Evolutionary conservation across 2,329 filamentous ascomycete genomes (phyloP), one percentile per base, ranked within the genome.

Genomic region (Beauveria pseudobassiana): DNA sequence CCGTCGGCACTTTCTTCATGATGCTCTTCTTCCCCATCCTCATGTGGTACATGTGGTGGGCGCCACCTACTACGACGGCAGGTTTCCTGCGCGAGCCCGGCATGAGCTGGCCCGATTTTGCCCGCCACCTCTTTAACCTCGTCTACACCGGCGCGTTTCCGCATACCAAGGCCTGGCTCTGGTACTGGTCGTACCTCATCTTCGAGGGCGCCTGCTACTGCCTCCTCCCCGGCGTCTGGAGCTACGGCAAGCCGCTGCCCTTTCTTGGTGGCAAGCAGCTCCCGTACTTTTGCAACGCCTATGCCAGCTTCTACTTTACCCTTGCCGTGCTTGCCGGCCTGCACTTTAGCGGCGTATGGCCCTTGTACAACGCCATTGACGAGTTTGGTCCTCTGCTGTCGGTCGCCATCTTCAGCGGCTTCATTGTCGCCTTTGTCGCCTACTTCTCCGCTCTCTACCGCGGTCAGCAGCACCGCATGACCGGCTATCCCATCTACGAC

Each of bases 11-110:
- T 48, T 76, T 83, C 18, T 79, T 84, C 67, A 92, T 97, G 85
- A 98, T 98, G 91, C 82, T 92, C 65, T 86, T 89, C 51, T 99
- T 98, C 76, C 95, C 95, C n/a, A 65, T 87, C 43, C 83, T 99
- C 69, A 98, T 98, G 93, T 97, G 91, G 83, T 98, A 97, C 78
- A 96, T 99, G 93, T 98, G 93, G 87, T 96, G 74, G 95, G 95
- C 56, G 90, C 93, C 40, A 93, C 88, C 55, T 96, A 93, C 78
- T 99, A 97, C 77, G 80, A 91, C 72, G 93, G 93, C 68, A 87
- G 89, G 65, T 80, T 96, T 57, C 95, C 95, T 78, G 49, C 89
- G 86, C 1, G 77, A 77, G 2, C 73, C 83, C 49, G 89, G 83
- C 48, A 82, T 96, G 79, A 87, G 81, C 67, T 84, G 85, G 72